Evolutionary conservation across 306 rosid genomes (phyloP).

Genomic region (Cucurbita argyrosperma): DNA sequence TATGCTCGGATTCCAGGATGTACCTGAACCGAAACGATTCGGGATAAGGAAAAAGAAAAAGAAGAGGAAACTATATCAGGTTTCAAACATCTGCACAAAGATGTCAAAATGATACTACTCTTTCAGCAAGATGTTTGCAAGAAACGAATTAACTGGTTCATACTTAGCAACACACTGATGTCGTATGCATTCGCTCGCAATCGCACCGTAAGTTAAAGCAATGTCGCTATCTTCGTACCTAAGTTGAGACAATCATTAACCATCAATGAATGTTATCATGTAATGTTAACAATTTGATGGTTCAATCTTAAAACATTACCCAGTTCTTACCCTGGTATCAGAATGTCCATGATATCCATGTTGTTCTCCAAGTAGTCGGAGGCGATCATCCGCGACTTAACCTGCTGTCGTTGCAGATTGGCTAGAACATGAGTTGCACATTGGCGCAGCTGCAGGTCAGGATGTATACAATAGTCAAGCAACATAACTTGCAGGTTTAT

Average conservation of each 20-base stretch:
- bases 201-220: conserved; percentile 24
- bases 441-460: conserved; percentile 30
- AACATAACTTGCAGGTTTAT: neutral
- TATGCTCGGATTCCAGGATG: conserved; percentile 23
- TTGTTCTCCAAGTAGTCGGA: conserved; percentile 42
- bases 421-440: conserved; percentile 46
- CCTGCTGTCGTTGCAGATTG: conserved; percentile 51
- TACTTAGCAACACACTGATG: conserved; percentile 30
- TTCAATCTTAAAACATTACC: neutral
- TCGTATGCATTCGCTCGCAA: conserved; percentile 27
- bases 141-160: neutral
- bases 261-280: neutral
- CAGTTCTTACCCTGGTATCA: conserved; percentile 33
- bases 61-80: neutral
- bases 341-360: conserved; percentile 37
- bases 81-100: neutral
- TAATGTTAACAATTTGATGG: neutral
- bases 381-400: conserved; percentile 31
- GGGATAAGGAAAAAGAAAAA: neutral
- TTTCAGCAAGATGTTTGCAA: neutral
- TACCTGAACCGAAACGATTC: conserved; percentile 10
- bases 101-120: neutral
- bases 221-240: conserved; percentile 23
- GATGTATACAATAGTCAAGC: neutral
- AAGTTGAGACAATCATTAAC: neutral